phyloP scores from a whole-genome alignment of 2,329 filamentous ascomycete species.

The Apiospora kogelbergensis region DNA sequence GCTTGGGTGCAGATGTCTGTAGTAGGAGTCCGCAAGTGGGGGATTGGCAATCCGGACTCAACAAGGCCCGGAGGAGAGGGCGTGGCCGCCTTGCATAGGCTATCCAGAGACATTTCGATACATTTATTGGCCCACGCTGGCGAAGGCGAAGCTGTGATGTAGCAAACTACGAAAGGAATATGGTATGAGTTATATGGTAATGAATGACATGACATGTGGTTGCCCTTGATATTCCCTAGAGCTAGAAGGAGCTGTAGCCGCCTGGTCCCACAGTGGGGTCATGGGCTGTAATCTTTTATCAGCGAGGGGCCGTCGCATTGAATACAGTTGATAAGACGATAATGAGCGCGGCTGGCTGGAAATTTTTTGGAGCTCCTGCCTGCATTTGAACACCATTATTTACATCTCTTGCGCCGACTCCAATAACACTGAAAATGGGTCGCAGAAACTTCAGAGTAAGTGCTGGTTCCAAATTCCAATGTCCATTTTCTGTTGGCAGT shows the following conservation, averaged over 20 bases:
- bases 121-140: not conserved
- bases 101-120: not conserved
- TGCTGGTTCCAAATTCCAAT: not conserved
- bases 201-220: too few species aligned
- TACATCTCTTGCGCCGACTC: not conserved
- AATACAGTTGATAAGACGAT: not conserved
- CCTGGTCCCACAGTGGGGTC: not conserved
- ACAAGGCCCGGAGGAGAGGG: not conserved
- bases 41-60: not conserved
- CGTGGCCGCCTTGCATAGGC: not conserved
- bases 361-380: not conserved
- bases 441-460: constrained; percentile 2
- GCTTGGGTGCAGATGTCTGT: not conserved
- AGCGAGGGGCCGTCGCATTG: constrained; percentile 3
- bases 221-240: too few species aligned
- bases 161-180: not conserved
- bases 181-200: not conserved
- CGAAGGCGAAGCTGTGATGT: not conserved
- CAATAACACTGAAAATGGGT: not conserved
- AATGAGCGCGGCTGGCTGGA: not conserved
- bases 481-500: not conserved
- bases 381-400: not conserved
- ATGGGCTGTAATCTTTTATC: not conserved
- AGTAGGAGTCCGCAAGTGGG: not conserved
- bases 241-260: not conserved